Conservation (phyloP, 441 rosid species). For the Bocquillonia castaneifolia region DNA sequence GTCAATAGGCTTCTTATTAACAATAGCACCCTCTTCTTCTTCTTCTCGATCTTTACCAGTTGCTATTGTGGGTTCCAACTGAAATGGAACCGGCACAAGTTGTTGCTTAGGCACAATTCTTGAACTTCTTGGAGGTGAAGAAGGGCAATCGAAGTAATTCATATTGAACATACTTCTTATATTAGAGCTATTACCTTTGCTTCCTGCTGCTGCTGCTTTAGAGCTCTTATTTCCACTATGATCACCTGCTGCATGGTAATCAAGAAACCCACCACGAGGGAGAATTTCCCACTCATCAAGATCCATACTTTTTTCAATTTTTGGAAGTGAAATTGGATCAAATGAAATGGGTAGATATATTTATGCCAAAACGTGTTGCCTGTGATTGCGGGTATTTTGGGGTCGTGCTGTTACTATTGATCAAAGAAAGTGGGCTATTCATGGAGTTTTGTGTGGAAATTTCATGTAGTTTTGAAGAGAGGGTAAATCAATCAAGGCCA, state of each 20-base stretch:
- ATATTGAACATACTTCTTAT: conserved; percentile 34
- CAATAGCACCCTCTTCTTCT: conserved; percentile 27
- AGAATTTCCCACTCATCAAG: conserved; percentile 81
- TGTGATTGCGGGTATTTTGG: not conserved
- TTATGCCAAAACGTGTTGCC: not conserved
- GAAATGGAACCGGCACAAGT: conserved; percentile 53
- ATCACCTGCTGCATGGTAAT: conserved; percentile 34
- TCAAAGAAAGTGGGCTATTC: conserved; percentile 24
- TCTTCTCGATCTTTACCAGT: conserved; percentile 25
- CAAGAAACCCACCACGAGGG: conserved; percentile 43
- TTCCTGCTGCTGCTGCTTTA: too few species aligned
- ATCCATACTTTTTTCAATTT: conserved; percentile 42
- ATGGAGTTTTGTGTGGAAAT: conserved; percentile 25
- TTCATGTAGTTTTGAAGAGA: not conserved
- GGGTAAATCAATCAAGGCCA: conserved; percentile 19
- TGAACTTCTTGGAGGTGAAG: conserved; percentile 32
- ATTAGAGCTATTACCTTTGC: conserved; percentile 29
- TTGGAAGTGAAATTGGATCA: not conserved
- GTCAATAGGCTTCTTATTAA: conserved; percentile 25
- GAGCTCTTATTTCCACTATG: conserved; percentile 29
- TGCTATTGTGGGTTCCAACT: conserved; percentile 39
- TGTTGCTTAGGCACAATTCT: conserved; percentile 36
- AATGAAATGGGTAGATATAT: conserved; percentile 13
- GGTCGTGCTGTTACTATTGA: conserved; percentile 30
- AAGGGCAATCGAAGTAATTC: conserved; percentile 60